Base-by-base conservation (phyloP, 495 filamentous ascomycete species). In the Terfezia claveryi region DNA sequence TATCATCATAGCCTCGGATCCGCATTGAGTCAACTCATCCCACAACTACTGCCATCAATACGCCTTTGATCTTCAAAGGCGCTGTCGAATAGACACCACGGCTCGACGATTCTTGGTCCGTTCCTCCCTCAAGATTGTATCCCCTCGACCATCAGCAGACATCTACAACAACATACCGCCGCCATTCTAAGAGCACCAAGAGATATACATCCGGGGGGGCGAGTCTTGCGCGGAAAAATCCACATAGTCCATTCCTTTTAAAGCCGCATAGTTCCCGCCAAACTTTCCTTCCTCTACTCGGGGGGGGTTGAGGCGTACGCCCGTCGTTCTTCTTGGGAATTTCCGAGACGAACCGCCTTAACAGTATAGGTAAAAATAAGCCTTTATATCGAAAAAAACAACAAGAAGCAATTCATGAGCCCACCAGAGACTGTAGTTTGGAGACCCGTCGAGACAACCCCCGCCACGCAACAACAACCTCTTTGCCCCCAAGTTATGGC, bases 211-310 rank as follows among this genome's bases (percentile, higher is more conserved):
- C 27, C 27, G 27, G 27, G 27, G 27, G 27, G 27, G 27, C 27
- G 27, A 32, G 27, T 32, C 27, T 32, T 32, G 27, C 27, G 4
- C 27, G 27, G 4, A 32, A 32, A 32, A 32, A 1, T 5, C 27
- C 27, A 5, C 27, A 2, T 32, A 32, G 27, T 32, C 27, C 27
- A 32, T 32, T 32, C 7, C 27, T 32, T 32, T 32, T 16, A 46
- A 57, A 65, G 62, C 63, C 64, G 63, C 59, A 65, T 65, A 65
- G 63, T 59, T 65, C 57, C 59, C 60, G 62, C 63, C 62, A 58
- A 65, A 63, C 60, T 59, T 62, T 63, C 62, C 62, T 66, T 65
- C 63, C 63, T 66, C 63, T 60, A 59, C 57, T 51, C 56, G 63
- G 65, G 63, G 63, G 59, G 63, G 63, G 57, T 65, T 59, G 63